Conservation (phyloP, 2,329 filamentous ascomycete species). For the Ophiostoma sp. region DNA sequence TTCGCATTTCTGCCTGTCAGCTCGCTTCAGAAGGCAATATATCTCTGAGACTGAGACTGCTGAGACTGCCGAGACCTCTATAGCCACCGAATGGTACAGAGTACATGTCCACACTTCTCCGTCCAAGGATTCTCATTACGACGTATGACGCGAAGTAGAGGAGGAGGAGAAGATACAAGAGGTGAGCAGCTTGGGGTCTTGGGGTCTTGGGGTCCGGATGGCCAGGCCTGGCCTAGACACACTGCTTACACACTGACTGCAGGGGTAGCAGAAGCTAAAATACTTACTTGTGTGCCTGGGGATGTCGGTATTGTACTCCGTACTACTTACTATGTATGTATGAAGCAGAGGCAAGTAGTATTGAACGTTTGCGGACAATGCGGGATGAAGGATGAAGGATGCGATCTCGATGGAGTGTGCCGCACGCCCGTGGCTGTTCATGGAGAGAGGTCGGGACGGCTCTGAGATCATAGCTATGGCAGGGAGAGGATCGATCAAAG, state of each 20-base stretch:
- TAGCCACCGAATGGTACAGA: not conserved
- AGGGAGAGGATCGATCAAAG: not conserved
- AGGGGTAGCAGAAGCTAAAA: not conserved
- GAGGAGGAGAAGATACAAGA: not conserved
- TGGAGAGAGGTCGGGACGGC: not conserved
- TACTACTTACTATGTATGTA: not conserved
- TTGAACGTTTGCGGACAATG: not conserved
- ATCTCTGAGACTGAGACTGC: not conserved
- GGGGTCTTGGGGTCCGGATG: not conserved
- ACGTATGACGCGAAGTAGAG: not conserved
- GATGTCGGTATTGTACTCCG: not conserved
- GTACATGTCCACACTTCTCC: not conserved
- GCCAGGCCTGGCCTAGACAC: not conserved
- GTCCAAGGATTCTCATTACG: not conserved
- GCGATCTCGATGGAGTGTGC: conserved; percentile 4
- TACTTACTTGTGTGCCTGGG: not conserved
- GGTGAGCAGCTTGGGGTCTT: not conserved
- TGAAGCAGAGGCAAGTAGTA: not conserved
- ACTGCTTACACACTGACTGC: not conserved
- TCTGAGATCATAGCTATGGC: not conserved
- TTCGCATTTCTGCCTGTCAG: not conserved
- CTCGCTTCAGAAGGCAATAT: not conserved
- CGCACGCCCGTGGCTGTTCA: not conserved
- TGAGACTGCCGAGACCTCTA: not conserved
- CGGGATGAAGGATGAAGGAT: conserved; percentile 7